A percentile compares a stretch with the other conserved stretches of the same genome.
phyloP scores from a whole-genome alignment of 2,329 filamentous ascomycete species.

The Hypoxylon sp. region DNA sequence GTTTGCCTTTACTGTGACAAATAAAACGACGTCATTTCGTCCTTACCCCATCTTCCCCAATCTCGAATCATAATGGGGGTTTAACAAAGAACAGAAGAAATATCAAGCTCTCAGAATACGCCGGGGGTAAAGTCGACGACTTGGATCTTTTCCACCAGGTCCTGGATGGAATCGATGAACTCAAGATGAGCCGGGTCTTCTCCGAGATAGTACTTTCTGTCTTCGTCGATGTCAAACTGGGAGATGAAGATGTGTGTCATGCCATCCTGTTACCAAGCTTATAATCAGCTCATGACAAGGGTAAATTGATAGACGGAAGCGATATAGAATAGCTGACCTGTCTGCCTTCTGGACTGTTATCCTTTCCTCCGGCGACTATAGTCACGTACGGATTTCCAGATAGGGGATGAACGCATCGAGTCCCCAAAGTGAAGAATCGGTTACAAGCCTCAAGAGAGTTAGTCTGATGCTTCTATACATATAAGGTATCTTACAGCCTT shows the following conservation, averaged over 20 bases:
- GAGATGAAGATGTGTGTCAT: slow-evolving; percentile 73
- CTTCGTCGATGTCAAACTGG: slow-evolving; percentile 68
- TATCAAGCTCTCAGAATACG: slow-evolving; percentile 40
- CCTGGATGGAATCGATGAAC: slow-evolving; percentile 61
- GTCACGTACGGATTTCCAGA: slow-evolving; percentile 67
- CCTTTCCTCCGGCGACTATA: slow-evolving; percentile 63
- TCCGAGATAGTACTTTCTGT: slow-evolving; percentile 72
- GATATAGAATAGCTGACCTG: slow-evolving; percentile 54
- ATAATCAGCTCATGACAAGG: slow-evolving; percentile 3
- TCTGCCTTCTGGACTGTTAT: slow-evolving; percentile 69
- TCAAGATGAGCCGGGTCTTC: slow-evolving; percentile 68
- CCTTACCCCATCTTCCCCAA: slow-evolving; percentile 6
- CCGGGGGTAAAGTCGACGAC: slow-evolving; percentile 66
- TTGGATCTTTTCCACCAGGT: slow-evolving; percentile 59
- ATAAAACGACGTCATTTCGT: slow-evolving; percentile 23
- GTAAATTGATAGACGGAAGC: no score
- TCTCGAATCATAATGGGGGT: not conserved
- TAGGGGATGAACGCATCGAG: slow-evolving; percentile 67
- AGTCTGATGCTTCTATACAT: not conserved
- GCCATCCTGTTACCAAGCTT: slow-evolving; percentile 55
- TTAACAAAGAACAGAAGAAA: no score
- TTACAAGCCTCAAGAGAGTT: slow-evolving; percentile 41
- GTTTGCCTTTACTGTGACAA: no score
- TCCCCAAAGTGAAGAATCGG: slow-evolving; percentile 56
- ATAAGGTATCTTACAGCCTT: slow-evolving; percentile 39